Conservation (phyloP, 331 rosid species). For the Prunus yedoensis region DNA sequence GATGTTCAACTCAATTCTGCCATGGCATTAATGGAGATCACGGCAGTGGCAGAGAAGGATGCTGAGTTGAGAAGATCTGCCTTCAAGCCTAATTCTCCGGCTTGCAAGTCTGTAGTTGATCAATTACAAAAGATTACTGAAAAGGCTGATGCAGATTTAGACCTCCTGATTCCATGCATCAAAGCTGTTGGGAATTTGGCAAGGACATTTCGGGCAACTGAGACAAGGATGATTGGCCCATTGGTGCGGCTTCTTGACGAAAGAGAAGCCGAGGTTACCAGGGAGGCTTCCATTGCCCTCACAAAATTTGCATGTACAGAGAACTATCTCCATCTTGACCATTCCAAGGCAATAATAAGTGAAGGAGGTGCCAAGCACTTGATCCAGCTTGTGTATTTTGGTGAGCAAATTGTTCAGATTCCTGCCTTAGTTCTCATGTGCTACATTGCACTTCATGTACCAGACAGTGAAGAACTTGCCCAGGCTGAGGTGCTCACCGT, state of each 20-base stretch:
- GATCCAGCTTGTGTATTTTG: conserved; percentile 81
- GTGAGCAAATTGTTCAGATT: conserved; percentile 63
- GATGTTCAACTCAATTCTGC: conserved; percentile 75
- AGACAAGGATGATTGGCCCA: conserved; percentile 76
- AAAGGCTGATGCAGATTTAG: conserved; percentile 58
- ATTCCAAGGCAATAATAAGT: conserved; percentile 70
- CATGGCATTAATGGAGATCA: conserved; percentile 83
- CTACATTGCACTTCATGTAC: conserved; percentile 76
- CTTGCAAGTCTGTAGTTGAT: conserved; percentile 87
- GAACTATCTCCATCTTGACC: conserved; percentile 74
- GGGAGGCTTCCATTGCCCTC: conserved; percentile 68
- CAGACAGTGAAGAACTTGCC: conserved; percentile 82
- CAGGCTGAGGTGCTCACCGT: conserved; percentile 61
- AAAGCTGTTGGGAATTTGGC: conserved; percentile 77
- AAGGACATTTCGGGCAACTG: conserved; percentile 73
- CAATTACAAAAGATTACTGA: conserved; percentile 61
- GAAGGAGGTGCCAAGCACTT: conserved; percentile 68
- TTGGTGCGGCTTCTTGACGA: conserved; percentile 74
- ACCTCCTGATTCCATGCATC: conserved; percentile 68
- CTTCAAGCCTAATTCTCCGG: conserved; percentile 82
- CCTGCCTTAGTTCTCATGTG: conserved; percentile 61
- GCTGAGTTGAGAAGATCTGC: conserved; percentile 74
- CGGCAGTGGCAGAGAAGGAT: conserved; percentile 76
- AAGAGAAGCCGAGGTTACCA: conserved; percentile 58
- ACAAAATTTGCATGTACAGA: conserved; percentile 64